Percentiles rank a stretch among this genome's conserved stretches.
phyloP scores from a whole-genome alignment of 2,329 filamentous ascomycete genomes.

The Trichoderma atroviride region DNA sequence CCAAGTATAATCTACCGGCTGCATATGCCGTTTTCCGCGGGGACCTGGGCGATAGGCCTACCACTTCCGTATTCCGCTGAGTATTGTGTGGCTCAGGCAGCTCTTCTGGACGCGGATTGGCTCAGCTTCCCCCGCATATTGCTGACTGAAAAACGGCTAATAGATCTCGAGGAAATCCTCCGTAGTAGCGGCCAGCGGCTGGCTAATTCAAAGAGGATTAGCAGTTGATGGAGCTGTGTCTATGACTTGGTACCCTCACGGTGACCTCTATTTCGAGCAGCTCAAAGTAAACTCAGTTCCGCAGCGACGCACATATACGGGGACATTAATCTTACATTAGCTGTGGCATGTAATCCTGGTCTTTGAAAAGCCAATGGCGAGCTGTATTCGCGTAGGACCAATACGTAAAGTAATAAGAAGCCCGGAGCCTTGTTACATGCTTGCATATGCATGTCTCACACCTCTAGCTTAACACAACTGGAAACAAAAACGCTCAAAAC shows the following conservation, averaged over 20 bases:
- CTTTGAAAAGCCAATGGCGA: background rate
- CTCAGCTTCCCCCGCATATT: conserved; percentile 1
- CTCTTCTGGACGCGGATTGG: background rate
- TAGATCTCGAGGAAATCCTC: background rate
- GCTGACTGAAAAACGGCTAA: conserved; percentile 2
- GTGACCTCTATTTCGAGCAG: background rate
- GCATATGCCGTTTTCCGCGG: background rate
- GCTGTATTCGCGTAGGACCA: background rate
- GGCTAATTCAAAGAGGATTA: background rate
- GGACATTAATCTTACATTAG: background rate
- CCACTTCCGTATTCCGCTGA: background rate
- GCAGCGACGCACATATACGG: background rate
- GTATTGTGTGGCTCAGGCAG: background rate
- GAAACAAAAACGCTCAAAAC: background rate
- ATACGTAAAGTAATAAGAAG: background rate
- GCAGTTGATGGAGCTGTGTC: background rate
- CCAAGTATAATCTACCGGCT: background rate
- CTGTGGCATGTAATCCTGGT: background rate
- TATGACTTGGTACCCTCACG: too few species aligned
- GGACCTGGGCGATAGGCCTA: background rate
- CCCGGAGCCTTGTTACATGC: background rate
- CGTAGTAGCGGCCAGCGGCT: background rate
- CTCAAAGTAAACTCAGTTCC: background rate
- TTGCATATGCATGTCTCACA: background rate
- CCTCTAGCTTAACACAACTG: background rate